A percentile compares a stretch with the other conserved stretches of the same genome.
These are phyloP conservation scores for Botrytis paeoniae DNA, from an alignment of 2,329 filamentous ascomycete genomes.

Conservation along the genomic window DNA sequence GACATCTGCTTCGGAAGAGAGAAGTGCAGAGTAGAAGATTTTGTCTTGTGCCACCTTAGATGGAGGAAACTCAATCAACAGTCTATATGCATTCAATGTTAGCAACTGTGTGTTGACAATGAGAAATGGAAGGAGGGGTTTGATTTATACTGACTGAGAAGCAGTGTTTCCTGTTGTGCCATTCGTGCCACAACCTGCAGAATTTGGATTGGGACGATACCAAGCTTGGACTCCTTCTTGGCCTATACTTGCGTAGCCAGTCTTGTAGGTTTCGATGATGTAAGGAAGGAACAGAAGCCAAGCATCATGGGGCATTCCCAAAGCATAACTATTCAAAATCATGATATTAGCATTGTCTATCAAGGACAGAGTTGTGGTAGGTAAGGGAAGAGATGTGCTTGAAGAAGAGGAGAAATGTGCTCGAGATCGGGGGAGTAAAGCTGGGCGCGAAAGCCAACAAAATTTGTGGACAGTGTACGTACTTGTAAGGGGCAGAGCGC, in stretches of 20 bases:
- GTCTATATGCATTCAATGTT: neutral
- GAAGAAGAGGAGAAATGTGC: neutral
- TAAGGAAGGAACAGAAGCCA: slow-evolving; percentile 38
- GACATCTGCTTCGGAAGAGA: neutral
- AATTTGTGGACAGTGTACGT: neutral
- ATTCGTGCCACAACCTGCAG: neutral
- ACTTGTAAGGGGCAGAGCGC: neutral
- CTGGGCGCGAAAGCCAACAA: neutral
- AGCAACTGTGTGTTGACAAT: neutral
- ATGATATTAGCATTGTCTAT: neutral
- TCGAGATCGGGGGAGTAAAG: neutral
- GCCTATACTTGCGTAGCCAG: neutral
- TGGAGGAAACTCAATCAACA: slow-evolving; percentile 1
- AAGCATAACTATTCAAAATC: neutral
- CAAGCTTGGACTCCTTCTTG: neutral
- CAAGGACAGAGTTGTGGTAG: neutral
- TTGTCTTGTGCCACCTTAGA: neutral
- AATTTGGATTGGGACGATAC: slow-evolving; percentile 7
- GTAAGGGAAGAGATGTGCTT: neutral
- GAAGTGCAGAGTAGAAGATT: slow-evolving; percentile 7
- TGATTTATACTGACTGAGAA: slow-evolving; percentile 1
- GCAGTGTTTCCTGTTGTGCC: slow-evolving; percentile 1
- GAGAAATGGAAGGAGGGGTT: neutral
- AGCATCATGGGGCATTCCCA: slow-evolving; percentile 44
- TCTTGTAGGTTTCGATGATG: slow-evolving; percentile 5